Evolutionary conservation across 2,329 filamentous ascomycete genomes (phyloP).

Genomic region (Phialemoniopsis sp.): DNA sequence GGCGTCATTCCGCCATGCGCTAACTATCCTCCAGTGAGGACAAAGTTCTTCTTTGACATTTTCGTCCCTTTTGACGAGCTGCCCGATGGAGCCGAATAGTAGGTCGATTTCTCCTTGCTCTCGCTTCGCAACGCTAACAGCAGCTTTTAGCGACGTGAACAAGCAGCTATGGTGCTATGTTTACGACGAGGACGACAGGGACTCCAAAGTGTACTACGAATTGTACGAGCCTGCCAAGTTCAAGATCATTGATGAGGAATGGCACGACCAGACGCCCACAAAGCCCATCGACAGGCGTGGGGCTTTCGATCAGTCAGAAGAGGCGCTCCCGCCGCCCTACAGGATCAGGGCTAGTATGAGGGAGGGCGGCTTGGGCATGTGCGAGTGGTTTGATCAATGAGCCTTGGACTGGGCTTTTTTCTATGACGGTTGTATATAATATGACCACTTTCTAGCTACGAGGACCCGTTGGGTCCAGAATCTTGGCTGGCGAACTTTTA

Average conservation of each 20-base stretch:
- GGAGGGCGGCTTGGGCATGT: slow-evolving; percentile 56
- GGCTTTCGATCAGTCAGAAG: slow-evolving; percentile 47
- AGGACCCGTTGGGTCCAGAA: too few relatives aligned
- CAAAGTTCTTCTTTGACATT: slow-evolving; percentile 94
- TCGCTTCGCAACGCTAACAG: slow-evolving; percentile 14
- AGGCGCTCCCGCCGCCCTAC: slow-evolving; percentile 65
- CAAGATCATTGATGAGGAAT: slow-evolving; percentile 80
- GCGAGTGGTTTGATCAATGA: slow-evolving; percentile 57
- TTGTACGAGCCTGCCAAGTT: slow-evolving; percentile 85
- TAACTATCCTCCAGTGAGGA: slow-evolving; percentile 52
- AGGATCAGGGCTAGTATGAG: slow-evolving; percentile 63
- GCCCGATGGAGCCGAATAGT: slow-evolving; percentile 75
- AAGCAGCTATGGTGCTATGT: slow-evolving; percentile 84
- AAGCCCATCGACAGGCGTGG: slow-evolving; percentile 51
- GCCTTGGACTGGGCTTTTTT: slow-evolving; percentile 1
- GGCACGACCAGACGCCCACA: slow-evolving; percentile 81
- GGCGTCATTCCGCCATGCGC: too few relatives aligned
- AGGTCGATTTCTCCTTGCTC: slow-evolving; percentile 24
- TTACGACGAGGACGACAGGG: slow-evolving; percentile 48
- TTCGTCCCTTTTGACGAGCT: slow-evolving; percentile 72
- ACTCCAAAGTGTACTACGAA: slow-evolving; percentile 71
- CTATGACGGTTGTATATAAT: too few relatives aligned
- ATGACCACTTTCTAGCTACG: too few relatives aligned
- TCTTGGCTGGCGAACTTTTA: too few relatives aligned
- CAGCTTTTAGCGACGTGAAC: slow-evolving; percentile 55